Evolutionary conservation across 768 basidiomycete genomes (phyloP), one percentile per base, ranked within the genome.

Genomic region (Russula lepida): DNA sequence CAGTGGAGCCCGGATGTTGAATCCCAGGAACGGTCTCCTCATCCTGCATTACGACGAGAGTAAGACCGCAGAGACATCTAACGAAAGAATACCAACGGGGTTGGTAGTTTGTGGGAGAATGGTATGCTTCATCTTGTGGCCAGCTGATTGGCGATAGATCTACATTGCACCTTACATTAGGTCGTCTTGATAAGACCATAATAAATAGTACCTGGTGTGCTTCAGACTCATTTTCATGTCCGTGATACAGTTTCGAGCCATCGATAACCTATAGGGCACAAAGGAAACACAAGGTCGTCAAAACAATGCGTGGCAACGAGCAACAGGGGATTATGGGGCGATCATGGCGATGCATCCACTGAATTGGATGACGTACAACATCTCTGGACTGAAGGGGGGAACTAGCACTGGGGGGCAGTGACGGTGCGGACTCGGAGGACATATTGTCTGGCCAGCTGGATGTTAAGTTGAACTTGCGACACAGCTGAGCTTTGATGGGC

Each of bases 21-120:
- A 91, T 89, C 52, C 90, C 92, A 21, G 92, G 92, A 4, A 95
- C 84, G 1, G 92, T 92, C 74, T 95, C 92, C 68, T 94, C 92
- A 66, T 91, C 88, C 81, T 88, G 9, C 30, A n/a, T 17, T n/a
- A 35, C 23, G 35, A 48, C 21, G 6, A 33, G 44, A 57, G 9
- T 13, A 54, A 48, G 4, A 8, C 44, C 37, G 6, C 33, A 43
- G 21, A 4, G 50, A 46, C 19, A 37, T 17, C 30, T 37, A 19
- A 35, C 35, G 32, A 27, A 57, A n/a, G 23, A 47, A 57, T 12
- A 71, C 81, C 41, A 64, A 88, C 86, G 3, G 86, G 84, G 65
- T 91, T 86, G 65, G 85, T 74, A 3, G 83, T 88, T 71, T 87
- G 79, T 8, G 89, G 91, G 21, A 85, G 62, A 44, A 81, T 5